Percentiles rank a stretch among this genome's conserved stretches.
phyloP scores from a whole-genome alignment of 768 basidiomycete genomes.

The Crepidotus variabilis region DNA sequence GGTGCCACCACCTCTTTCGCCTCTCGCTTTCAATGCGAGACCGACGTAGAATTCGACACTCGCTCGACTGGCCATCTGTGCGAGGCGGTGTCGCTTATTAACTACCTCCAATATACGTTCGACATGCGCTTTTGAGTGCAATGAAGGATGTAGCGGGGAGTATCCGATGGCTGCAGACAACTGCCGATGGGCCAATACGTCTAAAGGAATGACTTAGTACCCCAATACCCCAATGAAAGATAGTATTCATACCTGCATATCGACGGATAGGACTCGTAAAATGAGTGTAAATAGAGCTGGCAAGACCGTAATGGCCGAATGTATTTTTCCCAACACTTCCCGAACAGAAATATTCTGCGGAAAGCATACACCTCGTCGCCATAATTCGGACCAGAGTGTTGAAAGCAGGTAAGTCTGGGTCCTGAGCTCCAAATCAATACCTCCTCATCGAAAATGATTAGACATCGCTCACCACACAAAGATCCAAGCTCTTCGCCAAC shows the following conservation, averaged over 20 bases:
- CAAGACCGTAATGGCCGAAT: slow-evolving; percentile 97
- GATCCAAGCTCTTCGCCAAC: slow-evolving; percentile 83
- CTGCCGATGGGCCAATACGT: slow-evolving; percentile 93
- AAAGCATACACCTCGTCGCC: slow-evolving; percentile 98
- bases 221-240: neutral
- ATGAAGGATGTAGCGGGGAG: slow-evolving; percentile 74
- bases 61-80: slow-evolving; percentile 95
- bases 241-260: slow-evolving; percentile 71
- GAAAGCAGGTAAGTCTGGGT: slow-evolving; percentile 81
- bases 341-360: slow-evolving; percentile 97
- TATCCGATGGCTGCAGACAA: slow-evolving; percentile 87
- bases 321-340: slow-evolving; percentile 90
- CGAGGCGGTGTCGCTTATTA: slow-evolving; percentile 91
- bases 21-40: slow-evolving; percentile 75
- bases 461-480: slow-evolving; percentile 68
- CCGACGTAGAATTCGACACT: slow-evolving; percentile 98
- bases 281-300: slow-evolving; percentile 95
- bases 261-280: slow-evolving; percentile 97
- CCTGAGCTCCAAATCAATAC: slow-evolving; percentile 38
- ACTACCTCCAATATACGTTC: slow-evolving; percentile 84
- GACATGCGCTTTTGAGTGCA: slow-evolving; percentile 86
- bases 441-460: neutral
- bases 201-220: slow-evolving; percentile 29
- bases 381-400: slow-evolving; percentile 98
- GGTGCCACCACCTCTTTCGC: slow-evolving; percentile 35